phyloP scores from a whole-genome alignment of 371 early-diverging fungal species.

The Mortierella sp. region DNA sequence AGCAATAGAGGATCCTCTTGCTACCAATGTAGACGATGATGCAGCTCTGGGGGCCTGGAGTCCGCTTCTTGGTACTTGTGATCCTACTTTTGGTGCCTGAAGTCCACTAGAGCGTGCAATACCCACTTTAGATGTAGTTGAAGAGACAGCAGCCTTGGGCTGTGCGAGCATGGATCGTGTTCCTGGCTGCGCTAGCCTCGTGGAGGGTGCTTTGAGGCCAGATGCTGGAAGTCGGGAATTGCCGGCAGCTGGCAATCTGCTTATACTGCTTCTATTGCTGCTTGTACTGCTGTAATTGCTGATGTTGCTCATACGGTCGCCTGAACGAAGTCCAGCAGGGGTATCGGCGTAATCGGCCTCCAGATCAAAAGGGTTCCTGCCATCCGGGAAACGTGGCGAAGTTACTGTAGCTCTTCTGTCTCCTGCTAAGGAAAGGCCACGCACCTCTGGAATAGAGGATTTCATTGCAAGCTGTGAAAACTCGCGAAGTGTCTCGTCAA shows the following conservation, averaged over 20 bases:
- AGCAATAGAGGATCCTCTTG: neutral
- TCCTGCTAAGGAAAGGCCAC: constrained; percentile 8
- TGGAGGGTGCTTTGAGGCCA: constrained; percentile 26
- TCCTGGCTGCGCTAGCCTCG: constrained; percentile 29
- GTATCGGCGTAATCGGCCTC: constrained; percentile 31
- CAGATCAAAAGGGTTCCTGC: constrained; percentile 42
- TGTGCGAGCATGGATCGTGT: constrained; percentile 24
- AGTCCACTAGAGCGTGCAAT: constrained; percentile 20
- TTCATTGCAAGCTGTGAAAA: constrained; percentile 19
- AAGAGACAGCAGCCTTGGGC: constrained; percentile 17
- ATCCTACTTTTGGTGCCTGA: constrained; percentile 35
- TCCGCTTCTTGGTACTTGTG: constrained; percentile 21
- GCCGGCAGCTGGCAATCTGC: constrained; percentile 16
- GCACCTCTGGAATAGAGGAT: constrained; percentile 3
- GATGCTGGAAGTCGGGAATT: constrained; percentile 17
- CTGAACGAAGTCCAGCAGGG: constrained; percentile 17
- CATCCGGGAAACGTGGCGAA: constrained; percentile 31
- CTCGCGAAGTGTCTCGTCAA: constrained; percentile 20
- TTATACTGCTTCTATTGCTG: constrained; percentile 15
- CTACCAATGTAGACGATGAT: neutral
- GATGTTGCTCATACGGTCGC: constrained; percentile 15
- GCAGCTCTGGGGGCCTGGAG: constrained; percentile 32
- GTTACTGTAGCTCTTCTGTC: neutral
- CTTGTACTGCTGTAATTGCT: constrained; percentile 28
- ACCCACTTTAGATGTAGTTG: constrained; percentile 25